phyloP scores from a whole-genome alignment of 495 filamentous ascomycete species.

The Aspergillus incahuasiensis region DNA sequence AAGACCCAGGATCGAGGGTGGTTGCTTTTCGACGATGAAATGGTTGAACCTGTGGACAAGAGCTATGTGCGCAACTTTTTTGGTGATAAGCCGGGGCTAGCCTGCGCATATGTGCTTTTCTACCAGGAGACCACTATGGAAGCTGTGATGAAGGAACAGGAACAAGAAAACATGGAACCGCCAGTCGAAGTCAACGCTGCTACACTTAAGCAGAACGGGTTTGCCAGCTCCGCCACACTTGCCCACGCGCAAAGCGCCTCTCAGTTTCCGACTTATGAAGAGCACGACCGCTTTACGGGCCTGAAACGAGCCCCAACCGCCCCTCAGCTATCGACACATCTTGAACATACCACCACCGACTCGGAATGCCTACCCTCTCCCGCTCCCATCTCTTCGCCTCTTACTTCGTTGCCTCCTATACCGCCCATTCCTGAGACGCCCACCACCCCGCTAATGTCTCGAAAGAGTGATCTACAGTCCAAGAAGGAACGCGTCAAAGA shows the following conservation, averaged over 20 bases:
- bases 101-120: slow-evolving; percentile 95
- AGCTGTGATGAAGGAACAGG: slow-evolving; percentile 77
- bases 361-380: slow-evolving; percentile 13
- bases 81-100: slow-evolving; percentile 83
- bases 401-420: slow-evolving; percentile 24
- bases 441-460: slow-evolving; percentile 27
- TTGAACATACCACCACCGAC: slow-evolving; percentile 25
- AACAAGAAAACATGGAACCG: slow-evolving; percentile 68
- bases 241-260: slow-evolving; percentile 41
- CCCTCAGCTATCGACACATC: slow-evolving; percentile 43
- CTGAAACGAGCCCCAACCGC: slow-evolving; percentile 59
- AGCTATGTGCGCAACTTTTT: slow-evolving; percentile 97
- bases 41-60: slow-evolving; percentile 97
- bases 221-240: slow-evolving; percentile 23
- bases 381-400: slow-evolving; percentile 10
- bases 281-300: slow-evolving; percentile 47
- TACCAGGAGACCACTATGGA: slow-evolving; percentile 96
- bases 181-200: slow-evolving; percentile 52
- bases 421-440: slow-evolving; percentile 38
- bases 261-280: slow-evolving; percentile 36
- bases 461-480: slow-evolving; percentile 43
- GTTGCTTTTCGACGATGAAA: slow-evolving; percentile 95
- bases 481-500: slow-evolving; percentile 48
- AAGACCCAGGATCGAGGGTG: slow-evolving; percentile 95
- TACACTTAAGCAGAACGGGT: slow-evolving; percentile 44